A percentile compares a stretch with the other conserved stretches of the same genome.
These are phyloP conservation scores for Triticum urartu DNA, from an alignment of 176 grass and related monocot genomes.

Conservation along the genomic window DNA sequence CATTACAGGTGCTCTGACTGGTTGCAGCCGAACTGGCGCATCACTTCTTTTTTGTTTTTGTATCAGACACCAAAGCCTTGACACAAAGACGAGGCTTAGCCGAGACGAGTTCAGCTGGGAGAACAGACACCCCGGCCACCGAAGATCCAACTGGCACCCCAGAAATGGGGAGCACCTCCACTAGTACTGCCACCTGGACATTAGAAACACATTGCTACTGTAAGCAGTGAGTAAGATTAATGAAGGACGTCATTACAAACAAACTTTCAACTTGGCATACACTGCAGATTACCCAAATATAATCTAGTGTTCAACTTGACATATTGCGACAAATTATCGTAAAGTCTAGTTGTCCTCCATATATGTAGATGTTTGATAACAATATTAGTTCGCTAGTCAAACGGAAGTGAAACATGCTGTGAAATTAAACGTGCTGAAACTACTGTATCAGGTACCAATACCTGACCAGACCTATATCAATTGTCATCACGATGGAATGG, in stretches of 20 bases:
- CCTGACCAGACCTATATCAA: constrained; percentile 23
- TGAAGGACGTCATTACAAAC: background rate
- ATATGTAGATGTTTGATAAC: background rate
- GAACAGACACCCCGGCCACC: constrained; percentile 61
- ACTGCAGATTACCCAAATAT: background rate
- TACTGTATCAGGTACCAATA: constrained; percentile 41
- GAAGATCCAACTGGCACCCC: constrained; percentile 66
- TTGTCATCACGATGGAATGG: constrained; percentile 37
- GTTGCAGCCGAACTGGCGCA: background rate
- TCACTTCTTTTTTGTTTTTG: constrained; percentile 59
- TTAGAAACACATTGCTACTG: constrained; percentile 5
- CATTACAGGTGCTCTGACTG: background rate
- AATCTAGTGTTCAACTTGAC: background rate
- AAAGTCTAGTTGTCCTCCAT: background rate
- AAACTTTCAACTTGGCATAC: background rate
- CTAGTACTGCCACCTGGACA: constrained; percentile 67
- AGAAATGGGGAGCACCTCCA: constrained; percentile 74
- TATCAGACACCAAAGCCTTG: constrained; percentile 63
- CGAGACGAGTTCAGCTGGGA: constrained; percentile 46
- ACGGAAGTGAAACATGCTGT: constrained; percentile 19
- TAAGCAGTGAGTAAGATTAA: constrained; percentile 1
- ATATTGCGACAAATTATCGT: background rate
- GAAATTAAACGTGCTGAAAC: constrained; percentile 19
- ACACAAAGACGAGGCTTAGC: constrained; percentile 66
- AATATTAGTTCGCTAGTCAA: constrained; percentile 17